A percentile compares a stretch with the other conserved stretches of the same genome.
Evolutionary conservation across 768 basidiomycete species (phyloP).

Genomic region (Leucogyrophana mollusca): DNA sequence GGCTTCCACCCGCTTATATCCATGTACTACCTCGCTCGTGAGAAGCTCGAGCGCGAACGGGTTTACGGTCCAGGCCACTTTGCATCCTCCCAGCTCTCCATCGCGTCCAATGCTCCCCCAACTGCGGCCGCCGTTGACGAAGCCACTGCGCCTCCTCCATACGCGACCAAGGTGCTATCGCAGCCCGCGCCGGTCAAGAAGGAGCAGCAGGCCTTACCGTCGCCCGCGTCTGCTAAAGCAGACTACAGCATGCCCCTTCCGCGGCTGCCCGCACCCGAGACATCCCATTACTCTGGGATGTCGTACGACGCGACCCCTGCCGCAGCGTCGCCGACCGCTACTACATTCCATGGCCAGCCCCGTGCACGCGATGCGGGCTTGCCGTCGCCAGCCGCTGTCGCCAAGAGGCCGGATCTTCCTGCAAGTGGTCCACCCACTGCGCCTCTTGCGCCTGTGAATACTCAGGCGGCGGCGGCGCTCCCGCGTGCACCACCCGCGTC

Average conservation of each 20-base stretch:
- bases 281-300: conserved; percentile 78
- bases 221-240: conserved; percentile 41
- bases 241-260: conserved; percentile 86
- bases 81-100: conserved; percentile 83
- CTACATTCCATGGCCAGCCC: conserved; percentile 58
- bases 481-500: conserved; percentile 76
- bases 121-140: conserved; percentile 19
- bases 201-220: conserved; percentile 21
- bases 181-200: conserved; percentile 30
- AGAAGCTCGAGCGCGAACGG: conserved; percentile 92
- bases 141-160: conserved; percentile 10
- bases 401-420: conserved; percentile 31
- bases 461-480: conserved; percentile 32
- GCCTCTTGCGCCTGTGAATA: conserved; percentile 11
- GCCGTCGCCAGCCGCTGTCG: conserved; percentile 34
- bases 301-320: conserved; percentile 63
- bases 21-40: conserved; percentile 94
- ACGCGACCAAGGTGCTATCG: conserved; percentile 27
- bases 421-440: not conserved
- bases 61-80: conserved; percentile 95
- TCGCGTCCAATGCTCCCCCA: conserved; percentile 33
- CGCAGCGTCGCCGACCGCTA: conserved; percentile 55
- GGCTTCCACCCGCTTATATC: conserved; percentile 95
- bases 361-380: conserved; percentile 64
- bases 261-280: conserved; percentile 75